Evolutionary conservation across 257 asterid genomes (phyloP).

Genomic region (Gentiana macrophylla): DNA sequence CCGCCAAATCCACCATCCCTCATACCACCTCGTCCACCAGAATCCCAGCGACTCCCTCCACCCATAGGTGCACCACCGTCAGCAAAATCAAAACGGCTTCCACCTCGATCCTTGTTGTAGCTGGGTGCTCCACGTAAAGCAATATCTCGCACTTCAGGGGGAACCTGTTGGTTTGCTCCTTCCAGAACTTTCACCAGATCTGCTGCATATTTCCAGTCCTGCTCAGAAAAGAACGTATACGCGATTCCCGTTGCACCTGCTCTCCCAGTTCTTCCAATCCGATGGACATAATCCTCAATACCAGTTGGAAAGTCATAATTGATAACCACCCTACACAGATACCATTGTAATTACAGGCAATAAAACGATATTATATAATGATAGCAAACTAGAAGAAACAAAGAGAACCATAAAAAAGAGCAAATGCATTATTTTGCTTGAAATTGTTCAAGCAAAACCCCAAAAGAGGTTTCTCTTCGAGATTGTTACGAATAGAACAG

Average conservation of each 20-base stretch:
- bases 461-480: too few species aligned
- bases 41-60: slow-evolving; percentile 56
- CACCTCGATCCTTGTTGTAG: slow-evolving; percentile 62
- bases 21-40: slow-evolving; percentile 65
- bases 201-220: slow-evolving; percentile 87
- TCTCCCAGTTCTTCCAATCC: slow-evolving; percentile 95
- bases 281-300: slow-evolving; percentile 92
- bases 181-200: slow-evolving; percentile 80
- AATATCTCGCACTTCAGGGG: slow-evolving; percentile 77
- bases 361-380: background rate
- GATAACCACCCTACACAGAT: slow-evolving; percentile 55
- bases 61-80: slow-evolving; percentile 26
- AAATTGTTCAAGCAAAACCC: background rate
- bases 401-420: background rate
- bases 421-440: too few species aligned
- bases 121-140: slow-evolving; percentile 74
- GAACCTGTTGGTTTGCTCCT: slow-evolving; percentile 92
- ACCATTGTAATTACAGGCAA: too few species aligned
- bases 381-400: background rate
- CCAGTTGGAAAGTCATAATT: slow-evolving; percentile 92
- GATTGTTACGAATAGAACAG: background rate
- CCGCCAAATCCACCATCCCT: slow-evolving; percentile 57
- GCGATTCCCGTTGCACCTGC: slow-evolving; percentile 95
- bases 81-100: slow-evolving; percentile 46
- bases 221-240: slow-evolving; percentile 83